Conservation (phyloP, 345 rosid genomes). For the Lepidium sativum region DNA sequence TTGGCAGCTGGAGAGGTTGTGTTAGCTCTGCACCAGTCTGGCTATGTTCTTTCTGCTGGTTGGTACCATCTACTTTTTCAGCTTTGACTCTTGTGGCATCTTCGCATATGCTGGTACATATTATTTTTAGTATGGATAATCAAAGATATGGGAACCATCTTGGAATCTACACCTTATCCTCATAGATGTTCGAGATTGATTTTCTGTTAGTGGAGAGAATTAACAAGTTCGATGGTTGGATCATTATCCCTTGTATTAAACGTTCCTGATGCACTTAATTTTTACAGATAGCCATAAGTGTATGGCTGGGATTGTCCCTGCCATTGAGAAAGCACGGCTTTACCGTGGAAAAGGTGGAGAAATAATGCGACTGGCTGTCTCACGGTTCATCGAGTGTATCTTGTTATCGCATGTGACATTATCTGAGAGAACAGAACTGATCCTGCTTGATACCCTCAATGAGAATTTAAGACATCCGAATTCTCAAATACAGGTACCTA, state of each 20-base stretch:
- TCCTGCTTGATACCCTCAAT: constrained; percentile 62
- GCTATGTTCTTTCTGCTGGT: constrained; percentile 53
- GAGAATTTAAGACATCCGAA: constrained; percentile 95
- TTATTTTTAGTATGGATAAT: constrained; percentile 1
- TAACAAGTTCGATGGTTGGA: neutral
- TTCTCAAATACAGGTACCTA: constrained; percentile 80
- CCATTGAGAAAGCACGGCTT: constrained; percentile 94
- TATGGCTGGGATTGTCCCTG: constrained; percentile 72
- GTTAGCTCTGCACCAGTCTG: constrained; percentile 59
- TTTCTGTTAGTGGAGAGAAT: neutral
- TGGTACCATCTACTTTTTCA: constrained; percentile 28
- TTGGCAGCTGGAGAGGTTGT: constrained; percentile 79
- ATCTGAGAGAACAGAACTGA: constrained; percentile 57
- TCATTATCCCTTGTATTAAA: neutral
- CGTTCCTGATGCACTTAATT: neutral
- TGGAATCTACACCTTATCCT: neutral
- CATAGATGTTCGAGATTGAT: neutral
- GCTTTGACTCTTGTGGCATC: constrained; percentile 3
- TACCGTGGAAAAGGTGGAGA: constrained; percentile 98
- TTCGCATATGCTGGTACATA: neutral
- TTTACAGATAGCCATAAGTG: constrained; percentile 58
- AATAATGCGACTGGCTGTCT: constrained; percentile 87
- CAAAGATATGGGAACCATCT: neutral
- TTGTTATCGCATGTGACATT: constrained; percentile 47
- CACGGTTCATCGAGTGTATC: constrained; percentile 80